phyloP scores from a whole-genome alignment of 192 early-diverging fungal species.

The Paraglomus brasilianum region DNA sequence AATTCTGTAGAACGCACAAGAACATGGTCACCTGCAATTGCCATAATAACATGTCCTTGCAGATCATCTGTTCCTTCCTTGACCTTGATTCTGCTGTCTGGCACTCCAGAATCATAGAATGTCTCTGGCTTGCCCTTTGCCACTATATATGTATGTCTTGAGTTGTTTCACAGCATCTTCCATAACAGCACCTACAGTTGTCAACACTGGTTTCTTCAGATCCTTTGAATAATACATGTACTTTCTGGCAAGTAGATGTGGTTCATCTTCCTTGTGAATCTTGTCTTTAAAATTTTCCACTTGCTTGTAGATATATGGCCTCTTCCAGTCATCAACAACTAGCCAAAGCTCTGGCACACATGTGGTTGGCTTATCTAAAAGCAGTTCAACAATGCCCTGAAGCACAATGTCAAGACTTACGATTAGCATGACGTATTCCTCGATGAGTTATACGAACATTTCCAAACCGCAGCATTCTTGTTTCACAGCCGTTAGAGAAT shows the following conservation, averaged over 20 bases:
- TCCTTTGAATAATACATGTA: slow-evolving; percentile 39
- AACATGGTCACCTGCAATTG: slow-evolving; percentile 34
- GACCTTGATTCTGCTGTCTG: slow-evolving; percentile 36
- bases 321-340: slow-evolving; percentile 37
- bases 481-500: no score
- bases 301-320: slow-evolving; percentile 25
- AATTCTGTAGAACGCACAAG: slow-evolving; percentile 25
- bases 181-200: slow-evolving; percentile 32
- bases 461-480: no score
- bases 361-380: slow-evolving; percentile 33
- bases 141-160: slow-evolving; percentile 35
- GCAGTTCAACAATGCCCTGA: slow-evolving; percentile 37
- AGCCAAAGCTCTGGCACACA: slow-evolving; percentile 38
- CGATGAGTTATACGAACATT: no score
- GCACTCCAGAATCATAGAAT: slow-evolving; percentile 34
- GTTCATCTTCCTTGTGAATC: slow-evolving; percentile 30
- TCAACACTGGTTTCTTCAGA: slow-evolving; percentile 24
- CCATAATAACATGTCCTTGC: slow-evolving; percentile 38
- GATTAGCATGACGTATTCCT: no score
- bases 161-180: slow-evolving; percentile 33
- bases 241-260: slow-evolving; percentile 33
- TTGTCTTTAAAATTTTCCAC: slow-evolving; percentile 27
- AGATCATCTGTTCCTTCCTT: slow-evolving; percentile 34
- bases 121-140: slow-evolving; percentile 29
- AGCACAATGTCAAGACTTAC: slow-evolving; percentile 35